Percentiles rank a stretch among this genome's conserved stretches.
Evolutionary conservation across 169 alveolate genomes (phyloP).

Genomic region (Miamiensis avidus): DNA sequence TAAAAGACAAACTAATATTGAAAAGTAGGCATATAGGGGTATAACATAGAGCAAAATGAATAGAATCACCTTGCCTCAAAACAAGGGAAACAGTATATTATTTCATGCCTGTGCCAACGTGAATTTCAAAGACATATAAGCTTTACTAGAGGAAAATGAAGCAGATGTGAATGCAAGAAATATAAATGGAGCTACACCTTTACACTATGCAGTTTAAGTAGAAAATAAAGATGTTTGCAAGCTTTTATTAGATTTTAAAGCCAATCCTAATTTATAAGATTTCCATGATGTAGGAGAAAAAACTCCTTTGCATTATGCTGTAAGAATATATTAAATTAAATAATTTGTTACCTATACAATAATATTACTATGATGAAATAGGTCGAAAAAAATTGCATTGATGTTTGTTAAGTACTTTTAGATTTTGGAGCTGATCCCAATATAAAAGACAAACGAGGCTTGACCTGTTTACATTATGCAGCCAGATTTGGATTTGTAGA

Average conservation of each 20-base stretch:
- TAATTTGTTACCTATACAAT: no score
- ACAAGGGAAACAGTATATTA: conserved; percentile 58
- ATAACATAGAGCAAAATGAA: conserved; percentile 16
- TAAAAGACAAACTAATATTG: no score
- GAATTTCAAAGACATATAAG: conserved; percentile 54
- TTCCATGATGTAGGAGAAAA: conserved; percentile 60
- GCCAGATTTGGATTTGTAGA: conserved; percentile 54
- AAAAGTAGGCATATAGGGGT: no score
- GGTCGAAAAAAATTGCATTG: conserved; percentile 47
- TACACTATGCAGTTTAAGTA: conserved; percentile 61
- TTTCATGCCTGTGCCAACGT: conserved; percentile 63
- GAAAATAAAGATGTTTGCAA: conserved; percentile 47
- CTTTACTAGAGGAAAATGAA: conserved; percentile 63
- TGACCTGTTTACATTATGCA: conserved; percentile 65
- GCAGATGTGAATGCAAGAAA: conserved; percentile 61
- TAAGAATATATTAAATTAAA: not conserved
- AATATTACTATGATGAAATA: no score
- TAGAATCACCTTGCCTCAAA: conserved; percentile 36
- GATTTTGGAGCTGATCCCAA: conserved; percentile 68
- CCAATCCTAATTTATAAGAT: conserved; percentile 62
- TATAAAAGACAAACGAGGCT: conserved; percentile 51
- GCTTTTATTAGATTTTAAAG: conserved; percentile 50
- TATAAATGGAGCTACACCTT: conserved; percentile 68
- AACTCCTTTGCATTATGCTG: conserved; percentile 67
- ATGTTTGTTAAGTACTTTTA: conserved; percentile 43